Conservation (phyloP, 495 filamentous ascomycete species). For the Lasiosphaeriaceae sp. region DNA sequence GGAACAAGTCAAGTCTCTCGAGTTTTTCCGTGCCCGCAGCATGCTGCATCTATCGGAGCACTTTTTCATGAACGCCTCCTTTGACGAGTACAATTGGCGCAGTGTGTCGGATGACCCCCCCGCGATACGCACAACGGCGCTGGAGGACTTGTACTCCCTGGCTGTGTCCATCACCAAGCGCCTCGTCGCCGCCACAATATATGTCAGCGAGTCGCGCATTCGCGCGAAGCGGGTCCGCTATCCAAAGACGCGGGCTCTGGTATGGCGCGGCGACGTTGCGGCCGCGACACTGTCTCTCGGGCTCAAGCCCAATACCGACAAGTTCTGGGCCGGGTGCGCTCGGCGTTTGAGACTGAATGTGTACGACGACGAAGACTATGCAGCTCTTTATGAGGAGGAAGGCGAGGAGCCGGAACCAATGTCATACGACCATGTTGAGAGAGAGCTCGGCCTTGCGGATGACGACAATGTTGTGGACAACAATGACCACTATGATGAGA, state of each 20-base stretch:
- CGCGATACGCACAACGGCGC: conserved; percentile 60
- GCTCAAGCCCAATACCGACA: conserved; percentile 36
- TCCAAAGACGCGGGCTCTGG: conserved; percentile 27
- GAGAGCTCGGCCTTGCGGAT: conserved; percentile 19
- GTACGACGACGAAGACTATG: conserved; percentile 34
- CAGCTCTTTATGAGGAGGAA: not conserved
- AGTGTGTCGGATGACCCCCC: conserved; percentile 50
- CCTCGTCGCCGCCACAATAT: conserved; percentile 63
- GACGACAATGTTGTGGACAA: not conserved
- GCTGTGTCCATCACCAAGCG: conserved; percentile 61
- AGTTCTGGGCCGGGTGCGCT: conserved; percentile 59
- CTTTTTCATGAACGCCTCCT: conserved; percentile 74
- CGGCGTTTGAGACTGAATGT: conserved; percentile 59
- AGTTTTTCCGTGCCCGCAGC: conserved; percentile 52
- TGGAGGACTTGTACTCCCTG: conserved; percentile 71
- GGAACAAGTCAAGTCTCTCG: conserved; percentile 21
- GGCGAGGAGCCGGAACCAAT: conserved; percentile 28
- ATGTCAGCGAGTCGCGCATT: conserved; percentile 57
- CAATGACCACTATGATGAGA: conserved; percentile 10
- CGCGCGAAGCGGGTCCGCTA: conserved; percentile 36
- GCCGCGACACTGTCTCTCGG: conserved; percentile 59
- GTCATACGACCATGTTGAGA: conserved; percentile 54
- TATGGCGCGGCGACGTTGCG: conserved; percentile 59
- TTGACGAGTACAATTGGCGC: conserved; percentile 64
- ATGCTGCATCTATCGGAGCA: conserved; percentile 64